Percentiles rank a stretch among this genome's conserved stretches.
phyloP scores from a whole-genome alignment of 768 basidiomycete genomes.

The Termitomyces sp. region DNA sequence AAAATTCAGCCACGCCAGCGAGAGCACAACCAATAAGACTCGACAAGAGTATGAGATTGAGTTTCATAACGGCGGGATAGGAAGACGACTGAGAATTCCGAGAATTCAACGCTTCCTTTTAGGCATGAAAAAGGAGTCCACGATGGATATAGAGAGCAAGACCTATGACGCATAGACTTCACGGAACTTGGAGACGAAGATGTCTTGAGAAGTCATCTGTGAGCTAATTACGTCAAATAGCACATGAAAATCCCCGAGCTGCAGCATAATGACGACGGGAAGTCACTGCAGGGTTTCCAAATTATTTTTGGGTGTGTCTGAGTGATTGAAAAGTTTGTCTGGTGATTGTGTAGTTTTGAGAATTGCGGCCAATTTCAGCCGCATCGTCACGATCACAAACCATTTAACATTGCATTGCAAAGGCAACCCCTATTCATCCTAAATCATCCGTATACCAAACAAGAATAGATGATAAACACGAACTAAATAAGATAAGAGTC shows the following conservation, averaged over 20 bases:
- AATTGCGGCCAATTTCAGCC: not conserved
- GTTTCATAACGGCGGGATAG: slow-evolving; percentile 1
- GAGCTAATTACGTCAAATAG: not conserved
- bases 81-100: not conserved
- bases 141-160: slow-evolving; percentile 2
- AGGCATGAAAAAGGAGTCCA: slow-evolving; percentile 5
- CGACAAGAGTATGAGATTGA: slow-evolving; percentile 6
- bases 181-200: not conserved
- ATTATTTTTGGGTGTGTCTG: not conserved
- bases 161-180: slow-evolving; percentile 6
- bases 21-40: slow-evolving; percentile 6
- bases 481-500: slow-evolving; percentile 2
- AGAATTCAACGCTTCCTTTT: slow-evolving; percentile 1
- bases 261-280: not conserved
- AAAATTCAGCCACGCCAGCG: not conserved
- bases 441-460: not conserved
- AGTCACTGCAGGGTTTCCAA: not conserved
- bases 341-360: not conserved
- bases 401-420: not conserved
- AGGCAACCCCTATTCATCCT: not conserved
- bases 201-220: not conserved
- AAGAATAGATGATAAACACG: slow-evolving; percentile 9
- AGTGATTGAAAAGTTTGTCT: not conserved
- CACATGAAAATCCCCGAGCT: not conserved
- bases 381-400: not conserved